Evolutionary conservation across 2,329 filamentous ascomycete species (phyloP), one percentile per base, ranked within the genome.

Genomic region (Zelopaecilomyces penicillatus): DNA sequence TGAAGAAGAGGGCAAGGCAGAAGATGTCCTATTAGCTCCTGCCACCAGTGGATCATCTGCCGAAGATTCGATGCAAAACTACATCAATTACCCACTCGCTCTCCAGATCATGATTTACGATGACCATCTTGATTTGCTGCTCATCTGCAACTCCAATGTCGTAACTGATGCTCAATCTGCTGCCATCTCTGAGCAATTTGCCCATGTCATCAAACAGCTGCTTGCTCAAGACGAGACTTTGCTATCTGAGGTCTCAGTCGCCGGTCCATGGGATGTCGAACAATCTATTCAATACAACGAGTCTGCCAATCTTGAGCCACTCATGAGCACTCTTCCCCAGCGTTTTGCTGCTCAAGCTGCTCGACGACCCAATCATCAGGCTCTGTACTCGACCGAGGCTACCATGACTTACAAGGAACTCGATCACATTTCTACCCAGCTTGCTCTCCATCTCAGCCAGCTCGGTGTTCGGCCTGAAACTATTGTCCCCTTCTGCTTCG

Each of bases 381-480:
- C 49, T 6, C 4, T 50, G 2, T 50, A 43, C 6, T 43, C 46
- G 10, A 37, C 28, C 10, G 32, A 44, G 8, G 36, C 41, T 19
- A 36, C 35, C 31, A 44, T 46, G 29, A 44, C 44, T 4, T 46
- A 46, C 32, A 29, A n/a, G 5, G 31, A 43, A 29, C 44, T 46
- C 9, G 44, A 46, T 5, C 19, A 9, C 6, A 19, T 44, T 36
- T 32, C 44, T 12, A 46, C 19, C 5, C 29, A 39, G 8, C 9
- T 46, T 12, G 44, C 42, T n/a, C 12, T 37, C 3, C 35, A 49
- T 30, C 47, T 53, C 12, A 32, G 27, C 11, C 10, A 36, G 8
- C 12, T 43, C 1, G 59, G 59, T 11, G 53, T 67, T 12, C 37
- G 47, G 5, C 52, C 53, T 4, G 61, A 39, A 44, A 60, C 44